Conservation (phyloP, 306 rosid genomes). For the Rosa multiflora region DNA sequence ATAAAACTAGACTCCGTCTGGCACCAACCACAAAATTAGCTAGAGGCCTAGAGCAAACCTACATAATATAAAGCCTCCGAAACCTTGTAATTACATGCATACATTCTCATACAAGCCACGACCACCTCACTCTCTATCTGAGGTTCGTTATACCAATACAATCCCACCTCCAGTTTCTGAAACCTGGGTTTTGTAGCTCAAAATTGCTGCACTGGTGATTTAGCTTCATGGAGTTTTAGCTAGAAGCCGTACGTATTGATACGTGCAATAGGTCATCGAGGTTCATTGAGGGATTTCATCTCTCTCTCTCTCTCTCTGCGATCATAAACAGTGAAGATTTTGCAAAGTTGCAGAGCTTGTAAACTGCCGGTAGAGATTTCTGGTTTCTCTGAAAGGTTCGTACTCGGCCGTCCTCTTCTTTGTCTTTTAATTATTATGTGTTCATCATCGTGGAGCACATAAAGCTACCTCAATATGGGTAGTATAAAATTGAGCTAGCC, state of each 20-base stretch:
- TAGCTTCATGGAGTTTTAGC: slow-evolving; percentile 4
- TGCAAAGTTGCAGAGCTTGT: slow-evolving; percentile 43
- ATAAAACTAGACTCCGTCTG: slow-evolving; percentile 41
- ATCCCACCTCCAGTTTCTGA: not conserved
- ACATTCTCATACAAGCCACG: slow-evolving; percentile 42
- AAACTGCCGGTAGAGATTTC: slow-evolving; percentile 16
- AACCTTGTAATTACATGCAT: slow-evolving; percentile 11
- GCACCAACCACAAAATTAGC: slow-evolving; percentile 44
- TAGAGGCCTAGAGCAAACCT: not conserved
- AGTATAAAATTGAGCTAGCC: not conserved
- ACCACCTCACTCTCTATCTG: slow-evolving; percentile 3
- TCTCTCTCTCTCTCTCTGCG: not conserved
- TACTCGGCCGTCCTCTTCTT: not conserved
- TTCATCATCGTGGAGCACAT: not conserved
- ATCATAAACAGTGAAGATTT: not conserved
- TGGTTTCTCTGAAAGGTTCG: slow-evolving; percentile 13
- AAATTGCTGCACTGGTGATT: not conserved
- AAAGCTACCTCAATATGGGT: not conserved
- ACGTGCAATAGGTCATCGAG: not conserved
- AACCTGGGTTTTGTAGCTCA: not conserved
- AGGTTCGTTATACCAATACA: not conserved
- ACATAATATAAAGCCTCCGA: slow-evolving; percentile 39
- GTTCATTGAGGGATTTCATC: not conserved
- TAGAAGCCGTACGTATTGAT: not conserved
- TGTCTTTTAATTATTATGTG: not conserved